Base-by-base conservation (phyloP, 345 rosid species). In the Brassica incana region DNA sequence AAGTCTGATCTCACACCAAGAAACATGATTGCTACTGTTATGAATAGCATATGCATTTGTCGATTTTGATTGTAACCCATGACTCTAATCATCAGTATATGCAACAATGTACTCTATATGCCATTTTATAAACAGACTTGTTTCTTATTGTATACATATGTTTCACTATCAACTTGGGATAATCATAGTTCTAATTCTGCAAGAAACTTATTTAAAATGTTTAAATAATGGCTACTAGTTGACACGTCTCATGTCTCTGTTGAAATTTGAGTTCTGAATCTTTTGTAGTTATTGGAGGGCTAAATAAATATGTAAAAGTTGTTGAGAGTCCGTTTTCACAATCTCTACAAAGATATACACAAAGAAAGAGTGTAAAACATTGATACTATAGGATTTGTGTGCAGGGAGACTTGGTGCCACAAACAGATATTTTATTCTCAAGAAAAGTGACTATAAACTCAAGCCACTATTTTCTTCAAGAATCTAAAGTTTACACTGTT, bases 1-100 rank as follows among this genome's bases (percentile, higher is more conserved):
- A 80, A 14, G 14, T 86, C 79, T 60, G 85, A 80, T 74, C 83
- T 80, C 56, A 80, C 83, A 75, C 67, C 69, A 76, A 76, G 69
- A 40, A 75, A 65, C 80, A 76, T 30, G n/a, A 80, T 5, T 32
- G 77, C 80, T 58, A 32, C 29, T 71, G 77, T 75, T 65, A 80
- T 66, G 69, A 68, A 65, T 45, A 71, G 69, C 23, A 20, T 20
- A 20, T 20, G 27, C 45, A 20, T 65, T 25, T 65, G 64, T 58
- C 3, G 69, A 56, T 58, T 75, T 71, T 76, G 68, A 65, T 75
- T 32, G 73, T 65, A 76, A 71, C 16, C 73, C 80, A 80, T 80
- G 76, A 32, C 30, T 35, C 2, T 62, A 61, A 48, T 40, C 12
- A 45, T 8, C 30, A 7, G 43, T 65, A 65, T 56, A 3, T 65